Evolutionary conservation across 2,329 filamentous ascomycete genomes (phyloP).

Genomic region (Beauveria scarabaeidicola): DNA sequence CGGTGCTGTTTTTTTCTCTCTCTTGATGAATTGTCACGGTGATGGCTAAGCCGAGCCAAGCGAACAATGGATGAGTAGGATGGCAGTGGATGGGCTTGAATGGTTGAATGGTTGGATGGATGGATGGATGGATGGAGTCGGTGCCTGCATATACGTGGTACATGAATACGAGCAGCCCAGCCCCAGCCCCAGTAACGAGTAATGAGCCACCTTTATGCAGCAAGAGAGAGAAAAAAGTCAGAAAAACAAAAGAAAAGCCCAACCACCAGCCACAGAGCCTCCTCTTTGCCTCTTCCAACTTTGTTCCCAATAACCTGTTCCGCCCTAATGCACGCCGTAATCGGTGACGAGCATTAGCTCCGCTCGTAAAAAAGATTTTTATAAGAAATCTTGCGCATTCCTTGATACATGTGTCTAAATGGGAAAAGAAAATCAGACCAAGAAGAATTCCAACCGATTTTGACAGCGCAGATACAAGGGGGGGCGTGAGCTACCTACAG

Average conservation of each 20-base stretch:
- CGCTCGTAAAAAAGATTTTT: not conserved
- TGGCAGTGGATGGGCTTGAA: not conserved
- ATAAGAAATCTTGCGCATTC: not conserved
- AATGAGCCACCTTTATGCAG: not conserved
- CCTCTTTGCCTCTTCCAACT: not conserved
- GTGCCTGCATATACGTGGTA: slow-evolving; percentile 8
- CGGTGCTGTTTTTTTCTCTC: no score
- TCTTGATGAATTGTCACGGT: not conserved
- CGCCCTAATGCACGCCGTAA: slow-evolving; percentile 3
- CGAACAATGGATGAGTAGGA: not conserved
- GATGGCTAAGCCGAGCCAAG: not conserved
- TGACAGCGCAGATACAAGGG: no score
- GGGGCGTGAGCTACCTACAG: no score
- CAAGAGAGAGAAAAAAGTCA: not conserved
- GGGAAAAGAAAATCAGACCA: not conserved
- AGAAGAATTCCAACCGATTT: not conserved
- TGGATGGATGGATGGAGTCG: not conserved
- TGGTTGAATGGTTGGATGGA: not conserved
- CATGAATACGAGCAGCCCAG: slow-evolving; percentile 2
- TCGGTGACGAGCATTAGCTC: slow-evolving; percentile 4
- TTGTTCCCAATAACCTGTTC: not conserved
- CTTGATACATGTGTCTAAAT: not conserved
- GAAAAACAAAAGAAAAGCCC: not conserved
- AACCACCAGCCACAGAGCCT: slow-evolving; percentile 3
- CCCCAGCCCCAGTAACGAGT: not conserved